Evolutionary conservation across 1,284 basidiomycete genomes (phyloP).

Genomic region (Pterula multifida): DNA sequence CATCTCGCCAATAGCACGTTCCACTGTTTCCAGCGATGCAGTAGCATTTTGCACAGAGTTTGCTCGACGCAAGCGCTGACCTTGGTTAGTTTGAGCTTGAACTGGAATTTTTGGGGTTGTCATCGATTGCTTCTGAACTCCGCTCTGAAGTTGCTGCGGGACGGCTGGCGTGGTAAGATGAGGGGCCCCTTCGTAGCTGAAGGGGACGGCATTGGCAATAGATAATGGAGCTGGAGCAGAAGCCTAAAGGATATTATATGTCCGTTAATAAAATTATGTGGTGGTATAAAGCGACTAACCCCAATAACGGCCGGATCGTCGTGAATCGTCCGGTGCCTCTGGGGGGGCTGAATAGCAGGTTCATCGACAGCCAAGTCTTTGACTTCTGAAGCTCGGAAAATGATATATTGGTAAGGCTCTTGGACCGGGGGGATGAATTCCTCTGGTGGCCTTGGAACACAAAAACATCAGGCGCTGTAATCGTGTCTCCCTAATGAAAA

Average conservation of each 20-base stretch:
- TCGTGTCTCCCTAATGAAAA: slow-evolving; percentile 3
- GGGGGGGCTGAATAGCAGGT: slow-evolving; percentile 23
- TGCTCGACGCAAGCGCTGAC: slow-evolving; percentile 14
- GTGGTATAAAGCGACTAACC: background rate
- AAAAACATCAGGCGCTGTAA: slow-evolving; percentile 12
- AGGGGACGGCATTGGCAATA: slow-evolving; percentile 3
- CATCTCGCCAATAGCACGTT: slow-evolving; percentile 67
- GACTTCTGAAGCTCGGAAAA: slow-evolving; percentile 74
- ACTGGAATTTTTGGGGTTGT: background rate
- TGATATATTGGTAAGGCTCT: slow-evolving; percentile 72
- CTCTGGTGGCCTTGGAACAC: slow-evolving; percentile 38
- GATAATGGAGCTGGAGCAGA: slow-evolving; percentile 11
- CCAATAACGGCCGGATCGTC: slow-evolving; percentile 60
- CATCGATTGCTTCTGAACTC: background rate
- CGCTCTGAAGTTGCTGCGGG: no score
- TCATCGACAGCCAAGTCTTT: slow-evolving; percentile 73
- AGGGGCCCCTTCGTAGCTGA: background rate
- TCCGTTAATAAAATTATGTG: background rate
- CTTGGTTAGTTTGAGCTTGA: slow-evolving; percentile 7
- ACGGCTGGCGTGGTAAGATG: no score
- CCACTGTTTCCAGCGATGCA: slow-evolving; percentile 66
- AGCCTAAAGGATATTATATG: background rate
- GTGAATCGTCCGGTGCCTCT: slow-evolving; percentile 42
- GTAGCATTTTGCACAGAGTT: slow-evolving; percentile 58
- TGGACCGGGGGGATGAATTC: slow-evolving; percentile 69